A percentile compares a stretch with the other conserved stretches of the same genome.
phyloP scores from a whole-genome alignment of 306 rosid species.

The Herpetospermum pedunculosum region DNA sequence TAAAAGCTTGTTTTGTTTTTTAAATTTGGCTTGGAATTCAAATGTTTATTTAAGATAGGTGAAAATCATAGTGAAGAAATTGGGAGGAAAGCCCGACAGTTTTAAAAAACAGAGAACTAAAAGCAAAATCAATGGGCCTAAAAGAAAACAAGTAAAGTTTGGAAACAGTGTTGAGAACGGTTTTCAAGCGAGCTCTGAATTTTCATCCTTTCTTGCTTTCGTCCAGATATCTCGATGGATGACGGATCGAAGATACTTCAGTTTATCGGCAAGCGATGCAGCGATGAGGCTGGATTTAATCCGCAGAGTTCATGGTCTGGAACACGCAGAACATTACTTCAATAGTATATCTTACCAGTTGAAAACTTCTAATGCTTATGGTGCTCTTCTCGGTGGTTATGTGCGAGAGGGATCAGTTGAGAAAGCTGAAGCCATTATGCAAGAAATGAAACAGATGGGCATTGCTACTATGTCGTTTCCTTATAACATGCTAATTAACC shows the following conservation, averaged over 20 bases:
- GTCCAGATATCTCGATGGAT: slow-evolving; percentile 27
- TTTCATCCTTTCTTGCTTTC: background rate
- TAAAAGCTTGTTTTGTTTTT: too few relatives aligned
- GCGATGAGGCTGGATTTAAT: slow-evolving; percentile 22
- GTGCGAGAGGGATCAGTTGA: slow-evolving; percentile 17
- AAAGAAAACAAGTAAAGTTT: background rate
- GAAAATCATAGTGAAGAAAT: background rate
- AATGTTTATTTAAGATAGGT: background rate
- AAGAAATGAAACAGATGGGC: slow-evolving; percentile 20
- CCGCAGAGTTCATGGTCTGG: slow-evolving; percentile 22
- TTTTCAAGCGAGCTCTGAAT: background rate
- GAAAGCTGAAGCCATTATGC: slow-evolving; percentile 22
- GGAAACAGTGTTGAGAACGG: background rate
- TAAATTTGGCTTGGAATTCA: too few relatives aligned
- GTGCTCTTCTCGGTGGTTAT: slow-evolving; percentile 22
- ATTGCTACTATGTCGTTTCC: slow-evolving; percentile 15
- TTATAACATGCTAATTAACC: slow-evolving; percentile 26
- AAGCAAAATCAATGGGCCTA: background rate
- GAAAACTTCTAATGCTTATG: slow-evolving; percentile 9
- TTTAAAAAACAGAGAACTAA: background rate
- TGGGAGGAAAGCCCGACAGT: background rate
- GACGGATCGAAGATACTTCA: slow-evolving; percentile 22
- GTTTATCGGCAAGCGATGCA: slow-evolving; percentile 21
- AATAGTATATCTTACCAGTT: slow-evolving; percentile 15
- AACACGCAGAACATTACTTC: slow-evolving; percentile 24